Percentiles rank a stretch among this genome's conserved stretches.
These are phyloP conservation scores for Agrocybe pediades DNA, from an alignment of 768 basidiomycete genomes.

Conservation along the genomic window DNA sequence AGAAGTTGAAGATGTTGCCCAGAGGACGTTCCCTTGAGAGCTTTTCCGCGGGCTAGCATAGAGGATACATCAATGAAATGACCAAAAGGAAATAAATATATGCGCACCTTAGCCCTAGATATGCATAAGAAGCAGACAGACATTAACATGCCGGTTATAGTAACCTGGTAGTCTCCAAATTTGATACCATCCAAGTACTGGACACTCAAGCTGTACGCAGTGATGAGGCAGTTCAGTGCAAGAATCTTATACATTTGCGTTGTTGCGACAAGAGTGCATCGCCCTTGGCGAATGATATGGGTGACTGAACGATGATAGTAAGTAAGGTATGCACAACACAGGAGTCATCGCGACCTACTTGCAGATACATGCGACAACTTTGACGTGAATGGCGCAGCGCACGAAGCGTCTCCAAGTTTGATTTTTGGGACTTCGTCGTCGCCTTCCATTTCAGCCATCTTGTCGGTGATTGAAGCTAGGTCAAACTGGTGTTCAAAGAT, in stretches of 20 bases:
- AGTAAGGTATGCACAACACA: not conserved
- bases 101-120: slow-evolving; percentile 88
- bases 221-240: slow-evolving; percentile 96
- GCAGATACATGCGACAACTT: slow-evolving; percentile 97
- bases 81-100: not conserved
- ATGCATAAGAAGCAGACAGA: slow-evolving; percentile 98
- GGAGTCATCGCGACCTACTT: slow-evolving; percentile 55
- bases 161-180: slow-evolving; percentile 98
- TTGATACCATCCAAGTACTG: slow-evolving; percentile 99
- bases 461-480: slow-evolving; percentile 26
- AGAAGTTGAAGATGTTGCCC: slow-evolving; percentile 95
- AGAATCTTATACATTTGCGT: slow-evolving; percentile 99
- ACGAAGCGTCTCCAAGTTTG: slow-evolving; percentile 98
- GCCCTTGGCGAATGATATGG: slow-evolving; percentile 97
- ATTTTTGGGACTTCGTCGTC: slow-evolving; percentile 97
- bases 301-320: slow-evolving; percentile 56
- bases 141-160: slow-evolving; percentile 96
- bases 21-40: slow-evolving; percentile 91
- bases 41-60: slow-evolving; percentile 86
- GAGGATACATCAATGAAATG: not conserved
- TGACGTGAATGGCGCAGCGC: slow-evolving; percentile 98
- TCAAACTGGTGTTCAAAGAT: slow-evolving; percentile 29
- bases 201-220: slow-evolving; percentile 96
- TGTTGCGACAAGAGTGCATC: slow-evolving; percentile 97
- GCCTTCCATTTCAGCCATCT: slow-evolving; percentile 88